phyloP scores from a whole-genome alignment of 2,329 filamentous ascomycete species.

The Coniochaeta sp. region DNA sequence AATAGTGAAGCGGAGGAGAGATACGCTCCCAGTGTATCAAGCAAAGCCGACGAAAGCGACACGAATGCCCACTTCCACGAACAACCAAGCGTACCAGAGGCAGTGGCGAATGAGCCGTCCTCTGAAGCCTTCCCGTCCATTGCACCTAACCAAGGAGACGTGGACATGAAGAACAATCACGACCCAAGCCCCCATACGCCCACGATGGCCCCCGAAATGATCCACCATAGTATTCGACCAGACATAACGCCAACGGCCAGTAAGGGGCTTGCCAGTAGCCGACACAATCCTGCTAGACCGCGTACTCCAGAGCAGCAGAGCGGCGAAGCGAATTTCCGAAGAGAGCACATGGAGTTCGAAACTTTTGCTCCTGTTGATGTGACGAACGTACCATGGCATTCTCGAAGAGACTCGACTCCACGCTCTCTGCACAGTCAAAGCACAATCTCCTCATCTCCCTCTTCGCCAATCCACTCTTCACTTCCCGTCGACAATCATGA shows the following conservation, averaged over 20 bases:
- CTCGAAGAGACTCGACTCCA: conserved; percentile 22
- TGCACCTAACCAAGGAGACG: neutral
- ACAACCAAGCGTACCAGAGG: neutral
- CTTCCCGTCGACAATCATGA: conserved; percentile 20
- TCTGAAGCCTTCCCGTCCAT: neutral
- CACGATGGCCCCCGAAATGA: neutral
- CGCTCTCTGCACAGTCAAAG: conserved; percentile 26
- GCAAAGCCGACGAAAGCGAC: neutral
- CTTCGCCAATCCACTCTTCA: conserved; percentile 20
- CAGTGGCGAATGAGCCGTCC: neutral
- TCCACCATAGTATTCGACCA: neutral
- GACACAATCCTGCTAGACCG: conserved; percentile 16
- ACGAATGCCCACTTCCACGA: neutral
- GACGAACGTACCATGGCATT: conserved; percentile 24
- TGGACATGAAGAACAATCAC: neutral
- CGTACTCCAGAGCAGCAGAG: conserved; percentile 7
- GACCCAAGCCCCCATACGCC: neutral
- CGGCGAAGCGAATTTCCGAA: neutral
- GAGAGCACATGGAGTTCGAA: conserved; percentile 1
- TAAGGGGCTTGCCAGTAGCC: conserved; percentile 18
- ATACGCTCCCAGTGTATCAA: neutral
- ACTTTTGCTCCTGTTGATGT: conserved; percentile 17
- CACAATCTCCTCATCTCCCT: conserved; percentile 24
- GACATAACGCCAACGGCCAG: neutral
- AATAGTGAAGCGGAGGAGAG: neutral